phyloP scores from a whole-genome alignment of 805 yeast genomes.

The Ogataea chonburiensis region DNA sequence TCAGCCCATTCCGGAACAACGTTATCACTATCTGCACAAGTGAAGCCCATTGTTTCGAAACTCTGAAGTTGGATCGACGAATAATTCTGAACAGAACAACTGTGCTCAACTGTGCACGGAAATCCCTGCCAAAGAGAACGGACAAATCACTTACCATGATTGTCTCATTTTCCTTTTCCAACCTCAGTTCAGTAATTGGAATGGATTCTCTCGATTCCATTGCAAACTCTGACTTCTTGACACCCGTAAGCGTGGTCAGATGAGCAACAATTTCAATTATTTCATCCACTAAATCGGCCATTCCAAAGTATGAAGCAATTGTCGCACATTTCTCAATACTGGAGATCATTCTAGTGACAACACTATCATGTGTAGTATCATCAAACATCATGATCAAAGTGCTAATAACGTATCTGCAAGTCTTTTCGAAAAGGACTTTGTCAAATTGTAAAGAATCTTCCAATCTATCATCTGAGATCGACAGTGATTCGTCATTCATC shows the following conservation, averaged over 20 bases:
- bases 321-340: slow-evolving; percentile 83
- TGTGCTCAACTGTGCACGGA: slow-evolving; percentile 86
- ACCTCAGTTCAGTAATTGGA: slow-evolving; percentile 44
- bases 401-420: slow-evolving; percentile 63
- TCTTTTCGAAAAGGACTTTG: slow-evolving; percentile 61
- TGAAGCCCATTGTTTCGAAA: slow-evolving; percentile 55
- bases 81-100: slow-evolving; percentile 81
- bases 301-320: slow-evolving; percentile 64
- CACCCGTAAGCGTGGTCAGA: slow-evolving; percentile 62
- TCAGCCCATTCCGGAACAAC: slow-evolving; percentile 69
- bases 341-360: slow-evolving; percentile 82
- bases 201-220: slow-evolving; percentile 38
- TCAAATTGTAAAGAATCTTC: slow-evolving; percentile 55
- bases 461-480: slow-evolving; percentile 12
- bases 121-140: slow-evolving; percentile 82
- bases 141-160: slow-evolving; percentile 80
- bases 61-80: slow-evolving; percentile 51
- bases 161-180: slow-evolving; percentile 53
- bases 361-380: slow-evolving; percentile 87
- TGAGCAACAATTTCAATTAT: slow-evolving; percentile 66
- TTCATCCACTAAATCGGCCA: slow-evolving; percentile 57
- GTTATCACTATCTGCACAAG: slow-evolving; percentile 59
- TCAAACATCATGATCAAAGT: slow-evolving; percentile 77
- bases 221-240: slow-evolving; percentile 31
- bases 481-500: slow-evolving; percentile 15